Conservation (phyloP, 345 rosid species). For the Reutealis trisperma region DNA sequence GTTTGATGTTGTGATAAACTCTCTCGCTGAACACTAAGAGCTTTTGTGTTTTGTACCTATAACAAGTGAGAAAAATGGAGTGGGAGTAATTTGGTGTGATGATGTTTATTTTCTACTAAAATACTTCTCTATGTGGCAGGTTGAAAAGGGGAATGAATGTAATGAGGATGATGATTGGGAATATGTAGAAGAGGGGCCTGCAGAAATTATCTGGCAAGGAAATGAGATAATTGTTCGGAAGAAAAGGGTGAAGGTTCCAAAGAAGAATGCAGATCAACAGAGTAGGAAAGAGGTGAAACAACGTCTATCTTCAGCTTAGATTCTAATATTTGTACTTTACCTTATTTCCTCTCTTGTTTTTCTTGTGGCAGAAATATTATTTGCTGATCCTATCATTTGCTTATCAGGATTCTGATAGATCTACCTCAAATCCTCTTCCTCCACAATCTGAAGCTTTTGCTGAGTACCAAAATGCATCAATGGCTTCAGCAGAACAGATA, state of each 20-base stretch:
- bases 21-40: neutral
- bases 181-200: conserved; percentile 84
- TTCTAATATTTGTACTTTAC: neutral
- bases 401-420: conserved; percentile 68
- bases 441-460: conserved; percentile 65
- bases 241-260: conserved; percentile 76
- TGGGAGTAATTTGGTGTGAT: neutral
- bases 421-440: conserved; percentile 92
- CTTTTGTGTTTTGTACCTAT: neutral
- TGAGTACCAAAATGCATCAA: conserved; percentile 44
- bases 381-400: conserved; percentile 8
- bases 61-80: neutral
- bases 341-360: neutral
- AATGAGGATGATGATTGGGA: conserved; percentile 76
- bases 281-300: conserved; percentile 52
- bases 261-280: conserved; percentile 45
- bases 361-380: neutral
- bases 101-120: neutral
- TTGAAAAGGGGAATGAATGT: conserved; percentile 38
- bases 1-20: neutral
- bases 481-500: conserved; percentile 61
- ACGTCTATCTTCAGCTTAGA: neutral
- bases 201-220: conserved; percentile 87
- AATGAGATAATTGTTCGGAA: conserved; percentile 82
- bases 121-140: conserved; percentile 36